These are phyloP conservation scores for Neopestalotiopsis rosae DNA, from an alignment of 2,329 filamentous ascomycete species.

Conservation along the genomic window DNA sequence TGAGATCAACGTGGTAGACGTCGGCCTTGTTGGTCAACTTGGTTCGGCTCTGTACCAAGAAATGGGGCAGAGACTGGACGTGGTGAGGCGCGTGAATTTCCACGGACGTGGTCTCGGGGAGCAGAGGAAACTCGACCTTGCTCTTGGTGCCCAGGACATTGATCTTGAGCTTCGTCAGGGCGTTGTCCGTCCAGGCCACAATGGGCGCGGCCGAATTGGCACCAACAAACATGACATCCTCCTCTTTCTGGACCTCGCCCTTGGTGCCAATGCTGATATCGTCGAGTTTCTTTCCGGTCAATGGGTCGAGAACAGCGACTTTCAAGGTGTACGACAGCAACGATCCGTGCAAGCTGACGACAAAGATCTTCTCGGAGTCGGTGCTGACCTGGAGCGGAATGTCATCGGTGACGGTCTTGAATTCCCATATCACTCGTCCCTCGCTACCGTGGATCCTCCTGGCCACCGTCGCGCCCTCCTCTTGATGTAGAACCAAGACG, in stretches of 20 bases:
- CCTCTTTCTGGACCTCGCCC: slow-evolving; percentile 67
- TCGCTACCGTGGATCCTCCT: slow-evolving; percentile 75
- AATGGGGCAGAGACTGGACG: slow-evolving; percentile 76
- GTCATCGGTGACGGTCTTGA: slow-evolving; percentile 71
- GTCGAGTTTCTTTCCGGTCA: slow-evolving; percentile 73
- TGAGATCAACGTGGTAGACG: slow-evolving; percentile 82
- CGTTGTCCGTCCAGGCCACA: slow-evolving; percentile 74
- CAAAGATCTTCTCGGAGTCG: slow-evolving; percentile 73
- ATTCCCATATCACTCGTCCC: slow-evolving; percentile 81
- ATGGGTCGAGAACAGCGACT: slow-evolving; percentile 73
- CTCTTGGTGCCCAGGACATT: slow-evolving; percentile 71
- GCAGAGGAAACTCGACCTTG: slow-evolving; percentile 59
- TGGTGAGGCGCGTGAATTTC: slow-evolving; percentile 77
- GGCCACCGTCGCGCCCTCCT: slow-evolving; percentile 62
- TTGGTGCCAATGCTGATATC: slow-evolving; percentile 77
- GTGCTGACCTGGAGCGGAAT: slow-evolving; percentile 76
- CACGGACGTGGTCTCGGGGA: slow-evolving; percentile 53
- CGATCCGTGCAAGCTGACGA: slow-evolving; percentile 75
- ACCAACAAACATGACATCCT: slow-evolving; percentile 76
- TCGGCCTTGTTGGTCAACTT: slow-evolving; percentile 77
- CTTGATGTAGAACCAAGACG: slow-evolving; percentile 71
- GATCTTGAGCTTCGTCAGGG: slow-evolving; percentile 67
- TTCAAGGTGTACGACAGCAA: slow-evolving; percentile 77
- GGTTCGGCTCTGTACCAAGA: slow-evolving; percentile 82
- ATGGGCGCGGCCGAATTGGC: slow-evolving; percentile 77